Evolutionary conservation across 257 asterid species (phyloP), one percentile per base, ranked within the genome.

Genomic region (Jaltomata sinuosa): DNA sequence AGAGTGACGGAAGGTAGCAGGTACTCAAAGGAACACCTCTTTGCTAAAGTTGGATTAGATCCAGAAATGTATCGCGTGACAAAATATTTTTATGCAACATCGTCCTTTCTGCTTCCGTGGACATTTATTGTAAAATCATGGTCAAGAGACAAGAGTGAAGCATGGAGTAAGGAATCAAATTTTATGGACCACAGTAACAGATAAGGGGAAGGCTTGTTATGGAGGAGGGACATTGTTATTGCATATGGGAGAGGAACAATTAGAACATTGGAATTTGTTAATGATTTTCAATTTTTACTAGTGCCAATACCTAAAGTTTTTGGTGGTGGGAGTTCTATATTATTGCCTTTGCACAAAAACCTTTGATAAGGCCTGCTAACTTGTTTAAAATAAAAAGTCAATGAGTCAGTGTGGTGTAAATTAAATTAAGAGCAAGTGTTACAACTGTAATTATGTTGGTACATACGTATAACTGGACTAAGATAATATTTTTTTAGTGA

Each of bases 161-260:
- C 95, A 1, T 93, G 98, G 99, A 89, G 93, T 61, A 92, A 86
- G 87, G 97, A 94, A 57, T 94, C 98, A 3, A 95, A 95, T 59
- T 95, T 97, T 95, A 94, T 95, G 1, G n/a, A n/a, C n/a, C n/a
- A n/a, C n/a, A n/a, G n/a, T n/a, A n/a, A n/a, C n/a, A n/a, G n/a
- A n/a, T n/a, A n/a, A n/a, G 36, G 36, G 36, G 36, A 32, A 1
- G 36, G 36, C 36, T 32, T 32, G 36, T 1, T 32, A 32, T 2
- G 36, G 36, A 32, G 74, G 47, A 65, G 72, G 47, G 76, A 65
- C 14, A 65, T 65, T 32, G 76, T 65, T 22, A 18, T 31, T 32
- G 3, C 36, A 32, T 32, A 8, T 65, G 16, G 76, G 76, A 31
- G 76, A 65, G 76, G 76, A 16, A 65, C 76, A 0, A 68, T 89